Evolutionary conservation across 495 filamentous ascomycete species (phyloP).

Genomic region (Daldinia grandis): DNA sequence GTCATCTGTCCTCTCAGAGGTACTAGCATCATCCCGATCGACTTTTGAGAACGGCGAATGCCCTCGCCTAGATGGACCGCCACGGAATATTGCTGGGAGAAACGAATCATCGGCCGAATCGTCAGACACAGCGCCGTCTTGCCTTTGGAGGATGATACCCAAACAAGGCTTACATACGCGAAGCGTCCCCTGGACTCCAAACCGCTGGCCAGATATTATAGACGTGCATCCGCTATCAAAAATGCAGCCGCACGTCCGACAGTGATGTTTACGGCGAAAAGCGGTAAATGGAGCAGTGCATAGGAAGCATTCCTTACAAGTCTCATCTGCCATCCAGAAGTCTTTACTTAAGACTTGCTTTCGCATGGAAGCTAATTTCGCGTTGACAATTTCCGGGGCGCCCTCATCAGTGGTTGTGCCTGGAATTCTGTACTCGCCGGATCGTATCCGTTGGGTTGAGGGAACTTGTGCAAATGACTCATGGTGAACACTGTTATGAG

Average conservation of each 20-base stretch:
- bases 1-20: slow-evolving; percentile 54
- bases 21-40: slow-evolving; percentile 51
- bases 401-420: slow-evolving; percentile 64
- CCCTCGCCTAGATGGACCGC: slow-evolving; percentile 53
- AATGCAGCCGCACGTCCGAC: slow-evolving; percentile 92
- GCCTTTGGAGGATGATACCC: slow-evolving; percentile 85
- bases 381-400: slow-evolving; percentile 66
- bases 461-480: slow-evolving; percentile 58
- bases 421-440: slow-evolving; percentile 58
- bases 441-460: slow-evolving; percentile 52
- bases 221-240: slow-evolving; percentile 97
- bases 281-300: slow-evolving; percentile 91
- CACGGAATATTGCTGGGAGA: slow-evolving; percentile 62
- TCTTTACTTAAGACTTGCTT: slow-evolving; percentile 90
- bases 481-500: slow-evolving; percentile 62
- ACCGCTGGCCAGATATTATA: slow-evolving; percentile 81
- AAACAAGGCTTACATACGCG: slow-evolving; percentile 97
- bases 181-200: slow-evolving; percentile 86
- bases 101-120: slow-evolving; percentile 77
- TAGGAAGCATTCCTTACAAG: slow-evolving; percentile 95
- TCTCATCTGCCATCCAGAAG: slow-evolving; percentile 99
- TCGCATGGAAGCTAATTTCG: slow-evolving; percentile 71
- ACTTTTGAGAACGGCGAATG: slow-evolving; percentile 36
- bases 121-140: slow-evolving; percentile 85
- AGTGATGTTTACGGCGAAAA: slow-evolving; percentile 96